Percentiles rank a stretch among this genome's conserved stretches.
phyloP scores from a whole-genome alignment of 177 flowering plant genomes.

The Vitis hybrid region DNA sequence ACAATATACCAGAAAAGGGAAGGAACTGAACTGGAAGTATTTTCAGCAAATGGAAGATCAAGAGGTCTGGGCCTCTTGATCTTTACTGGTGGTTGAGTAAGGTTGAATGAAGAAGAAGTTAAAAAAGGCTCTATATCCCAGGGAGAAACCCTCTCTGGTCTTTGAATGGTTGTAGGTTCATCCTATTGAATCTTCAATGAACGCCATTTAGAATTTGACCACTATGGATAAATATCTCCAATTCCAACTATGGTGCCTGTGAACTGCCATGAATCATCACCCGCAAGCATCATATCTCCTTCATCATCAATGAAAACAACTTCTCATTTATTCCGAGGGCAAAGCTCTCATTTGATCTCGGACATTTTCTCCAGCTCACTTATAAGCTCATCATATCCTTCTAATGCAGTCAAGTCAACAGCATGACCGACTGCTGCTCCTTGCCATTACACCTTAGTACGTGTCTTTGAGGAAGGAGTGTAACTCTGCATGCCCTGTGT shows the following conservation, averaged over 20 bases:
- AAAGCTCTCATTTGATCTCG: constrained; percentile 68
- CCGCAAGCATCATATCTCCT: constrained; percentile 87
- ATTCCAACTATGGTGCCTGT: constrained; percentile 62
- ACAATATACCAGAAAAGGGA: constrained; percentile 41
- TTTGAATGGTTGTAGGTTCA: constrained; percentile 48
- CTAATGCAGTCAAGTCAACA: constrained; percentile 56
- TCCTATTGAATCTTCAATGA: constrained; percentile 78
- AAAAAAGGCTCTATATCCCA: constrained; percentile 73
- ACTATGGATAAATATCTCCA: constrained; percentile 50
- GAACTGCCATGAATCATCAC: constrained; percentile 87
- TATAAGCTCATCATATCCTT: constrained; percentile 53
- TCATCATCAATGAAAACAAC: constrained; percentile 75
- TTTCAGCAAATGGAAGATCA: constrained; percentile 35
- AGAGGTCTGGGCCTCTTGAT: constrained; percentile 49
- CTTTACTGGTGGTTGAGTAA: constrained; percentile 35
- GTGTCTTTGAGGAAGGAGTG: constrained; percentile 34
- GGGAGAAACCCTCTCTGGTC: constrained; percentile 70
- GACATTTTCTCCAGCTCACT: constrained; percentile 70
- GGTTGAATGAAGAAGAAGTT: constrained; percentile 30
- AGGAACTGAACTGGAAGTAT: constrained; percentile 19
- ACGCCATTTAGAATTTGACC: constrained; percentile 67
- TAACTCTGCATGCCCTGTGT: constrained; percentile 29
- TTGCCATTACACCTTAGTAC: constrained; percentile 68
- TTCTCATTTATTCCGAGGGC: constrained; percentile 52
- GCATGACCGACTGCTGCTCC: constrained; percentile 76